Conservation (phyloP, 1,284 basidiomycete genomes). For the Peniophora sp. region DNA sequence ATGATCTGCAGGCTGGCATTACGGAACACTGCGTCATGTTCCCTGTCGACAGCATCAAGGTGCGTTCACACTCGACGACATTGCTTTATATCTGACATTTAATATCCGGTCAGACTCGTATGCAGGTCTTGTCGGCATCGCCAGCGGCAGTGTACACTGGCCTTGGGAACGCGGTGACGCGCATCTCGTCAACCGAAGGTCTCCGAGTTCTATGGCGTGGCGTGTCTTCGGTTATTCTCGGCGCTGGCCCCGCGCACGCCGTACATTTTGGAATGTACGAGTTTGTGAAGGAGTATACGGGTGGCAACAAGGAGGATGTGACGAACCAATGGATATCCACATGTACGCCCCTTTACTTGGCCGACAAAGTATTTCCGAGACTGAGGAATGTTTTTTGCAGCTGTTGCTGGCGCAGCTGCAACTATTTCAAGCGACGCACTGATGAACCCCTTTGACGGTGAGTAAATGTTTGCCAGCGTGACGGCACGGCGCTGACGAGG, state of each 20-base stretch:
- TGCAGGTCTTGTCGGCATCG: constrained; percentile 91
- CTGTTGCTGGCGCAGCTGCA: constrained; percentile 89
- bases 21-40: constrained; percentile 99
- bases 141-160: constrained; percentile 84
- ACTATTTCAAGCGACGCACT: constrained; percentile 95
- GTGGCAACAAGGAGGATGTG: constrained; percentile 70
- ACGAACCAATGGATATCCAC: constrained; percentile 75
- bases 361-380: constrained; percentile 2
- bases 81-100: not conserved
- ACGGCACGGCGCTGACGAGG: not conserved
- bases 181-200: constrained; percentile 92
- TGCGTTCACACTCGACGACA: constrained; percentile 26
- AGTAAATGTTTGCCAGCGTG: constrained; percentile 17
- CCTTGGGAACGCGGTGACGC: constrained; percentile 80
- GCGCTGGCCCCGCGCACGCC: constrained; percentile 97
- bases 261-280: constrained; percentile 98
- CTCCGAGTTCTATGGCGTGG: constrained; percentile 90
- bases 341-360: constrained; percentile 40
- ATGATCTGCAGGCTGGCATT: constrained; percentile 76
- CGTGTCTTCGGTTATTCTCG: constrained; percentile 94
- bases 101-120: constrained; percentile 70
- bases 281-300: constrained; percentile 87
- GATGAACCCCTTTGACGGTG: constrained; percentile 99
- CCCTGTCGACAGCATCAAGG: constrained; percentile 97
- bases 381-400: constrained; percentile 27